phyloP scores from a whole-genome alignment of 257 asterid genomes.

The Haberlea rhodopensis region DNA sequence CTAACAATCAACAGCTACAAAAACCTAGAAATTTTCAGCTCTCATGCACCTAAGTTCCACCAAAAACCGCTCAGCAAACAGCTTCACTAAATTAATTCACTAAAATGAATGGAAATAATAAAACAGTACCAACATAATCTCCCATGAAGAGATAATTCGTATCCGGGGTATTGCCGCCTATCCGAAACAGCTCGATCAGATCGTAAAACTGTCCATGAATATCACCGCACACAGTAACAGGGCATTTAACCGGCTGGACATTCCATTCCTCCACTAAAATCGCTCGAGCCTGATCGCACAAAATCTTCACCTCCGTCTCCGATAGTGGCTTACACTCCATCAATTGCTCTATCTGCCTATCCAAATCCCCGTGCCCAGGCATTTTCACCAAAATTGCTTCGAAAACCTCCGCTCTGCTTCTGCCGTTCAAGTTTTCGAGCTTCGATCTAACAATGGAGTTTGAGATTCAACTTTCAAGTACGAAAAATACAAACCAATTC shows the following conservation, averaged over 20 bases:
- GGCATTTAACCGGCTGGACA: slow-evolving; percentile 94
- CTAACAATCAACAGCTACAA: slow-evolving; percentile 1
- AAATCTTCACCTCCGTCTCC: slow-evolving; percentile 69
- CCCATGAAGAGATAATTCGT: slow-evolving; percentile 95
- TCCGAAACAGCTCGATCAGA: slow-evolving; percentile 82
- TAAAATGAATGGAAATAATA: slow-evolving; percentile 25
- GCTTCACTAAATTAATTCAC: background rate
- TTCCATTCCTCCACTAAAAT: slow-evolving; percentile 86
- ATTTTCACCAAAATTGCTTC: slow-evolving; percentile 33
- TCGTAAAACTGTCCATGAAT: slow-evolving; percentile 92
- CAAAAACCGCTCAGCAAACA: slow-evolving; percentile 10
- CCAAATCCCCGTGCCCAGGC: slow-evolving; percentile 88
- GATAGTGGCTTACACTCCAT: slow-evolving; percentile 86
- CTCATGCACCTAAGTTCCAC: slow-evolving; percentile 6
- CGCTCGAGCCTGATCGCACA: slow-evolving; percentile 87
- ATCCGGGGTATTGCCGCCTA: slow-evolving; percentile 84
- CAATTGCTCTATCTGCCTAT: slow-evolving; percentile 80
- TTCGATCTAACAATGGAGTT: slow-evolving; percentile 40
- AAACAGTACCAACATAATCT: slow-evolving; percentile 72
- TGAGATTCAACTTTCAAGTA: slow-evolving; percentile 7
- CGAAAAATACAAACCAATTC: slow-evolving; percentile 1
- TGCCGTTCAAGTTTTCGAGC: slow-evolving; percentile 22
- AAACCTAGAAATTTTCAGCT: slow-evolving; percentile 1
- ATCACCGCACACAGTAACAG: slow-evolving; percentile 91
- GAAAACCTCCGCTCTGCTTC: slow-evolving; percentile 15